Evolutionary conservation across 495 filamentous ascomycete species (phyloP).

Genomic region (Physcia stellaris): DNA sequence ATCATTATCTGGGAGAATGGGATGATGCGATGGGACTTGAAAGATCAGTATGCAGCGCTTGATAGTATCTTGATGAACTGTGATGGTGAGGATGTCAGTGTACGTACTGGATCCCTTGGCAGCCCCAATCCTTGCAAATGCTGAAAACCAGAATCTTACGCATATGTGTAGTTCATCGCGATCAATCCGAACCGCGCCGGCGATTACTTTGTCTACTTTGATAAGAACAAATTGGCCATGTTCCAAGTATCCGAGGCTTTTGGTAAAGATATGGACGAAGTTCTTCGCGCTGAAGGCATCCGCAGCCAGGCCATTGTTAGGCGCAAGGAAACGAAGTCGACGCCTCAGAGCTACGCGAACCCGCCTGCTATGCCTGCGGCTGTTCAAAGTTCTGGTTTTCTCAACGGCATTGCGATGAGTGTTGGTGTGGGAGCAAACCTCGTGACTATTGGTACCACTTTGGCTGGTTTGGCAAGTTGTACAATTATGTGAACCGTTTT

Average conservation of each 20-base stretch:
- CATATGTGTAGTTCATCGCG: neutral
- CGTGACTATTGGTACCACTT: no score
- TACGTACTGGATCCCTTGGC: neutral
- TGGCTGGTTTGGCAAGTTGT: no score
- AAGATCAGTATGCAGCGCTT: neutral
- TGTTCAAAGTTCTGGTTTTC: no score
- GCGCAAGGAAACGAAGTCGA: neutral
- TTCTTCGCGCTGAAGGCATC: neutral
- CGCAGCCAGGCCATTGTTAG: neutral
- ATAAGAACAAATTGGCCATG: neutral
- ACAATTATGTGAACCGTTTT: no score
- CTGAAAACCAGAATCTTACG: no score
- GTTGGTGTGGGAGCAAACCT: no score
- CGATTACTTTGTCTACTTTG: constrained; percentile 1
- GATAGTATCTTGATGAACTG: neutral
- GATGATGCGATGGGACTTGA: neutral
- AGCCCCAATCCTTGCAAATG: neutral
- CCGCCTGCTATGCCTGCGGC: no score
- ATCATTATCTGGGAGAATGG: no score
- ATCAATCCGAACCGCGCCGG: neutral
- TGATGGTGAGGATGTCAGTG: neutral
- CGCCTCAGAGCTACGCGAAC: neutral
- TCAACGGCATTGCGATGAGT: no score
- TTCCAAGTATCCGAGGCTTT: neutral
- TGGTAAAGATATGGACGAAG: neutral